phyloP scores from a whole-genome alignment of 1,284 basidiomycete genomes.

The Microbotryum silenes-acaulis region DNA sequence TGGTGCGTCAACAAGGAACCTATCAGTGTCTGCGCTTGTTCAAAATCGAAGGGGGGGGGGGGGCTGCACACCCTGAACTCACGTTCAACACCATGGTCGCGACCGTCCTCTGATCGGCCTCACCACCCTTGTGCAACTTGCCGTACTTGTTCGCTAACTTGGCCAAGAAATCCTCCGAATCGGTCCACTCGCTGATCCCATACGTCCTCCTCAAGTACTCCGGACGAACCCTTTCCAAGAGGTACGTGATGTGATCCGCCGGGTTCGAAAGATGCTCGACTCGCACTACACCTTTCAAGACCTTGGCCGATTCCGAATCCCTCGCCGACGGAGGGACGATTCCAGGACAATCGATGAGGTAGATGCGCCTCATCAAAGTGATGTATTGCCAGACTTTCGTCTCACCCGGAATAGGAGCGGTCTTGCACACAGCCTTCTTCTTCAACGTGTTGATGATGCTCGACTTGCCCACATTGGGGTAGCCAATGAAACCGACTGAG shows the following conservation, averaged over 20 bases:
- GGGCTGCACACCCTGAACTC: neutral
- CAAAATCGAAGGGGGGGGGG: neutral
- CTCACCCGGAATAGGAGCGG: slow-evolving; percentile 95
- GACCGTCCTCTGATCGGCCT: slow-evolving; percentile 84
- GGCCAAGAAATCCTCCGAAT: slow-evolving; percentile 71
- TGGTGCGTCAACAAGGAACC: neutral
- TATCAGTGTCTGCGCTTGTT: neutral
- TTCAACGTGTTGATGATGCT: slow-evolving; percentile 98
- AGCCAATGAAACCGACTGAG: slow-evolving; percentile 94
- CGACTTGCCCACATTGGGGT: slow-evolving; percentile 97
- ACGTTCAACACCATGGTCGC: slow-evolving; percentile 85
- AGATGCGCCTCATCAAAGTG: slow-evolving; percentile 88
- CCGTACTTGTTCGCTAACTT: slow-evolving; percentile 85
- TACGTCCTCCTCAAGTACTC: slow-evolving; percentile 91
- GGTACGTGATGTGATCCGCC: slow-evolving; percentile 81
- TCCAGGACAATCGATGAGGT: slow-evolving; percentile 98
- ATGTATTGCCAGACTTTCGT: slow-evolving; percentile 99
- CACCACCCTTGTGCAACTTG: slow-evolving; percentile 85
- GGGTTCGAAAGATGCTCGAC: slow-evolving; percentile 92
- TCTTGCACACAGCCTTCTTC: slow-evolving; percentile 94
- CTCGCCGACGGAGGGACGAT: slow-evolving; percentile 88
- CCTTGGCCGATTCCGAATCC: slow-evolving; percentile 85
- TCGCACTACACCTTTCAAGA: slow-evolving; percentile 93
- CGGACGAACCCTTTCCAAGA: slow-evolving; percentile 84
- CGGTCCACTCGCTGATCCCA: slow-evolving; percentile 55